Evolutionary conservation across 148 eudicot genomes (phyloP), one percentile per base, ranked within the genome.

Genomic region (Salicornia ramosissima): DNA sequence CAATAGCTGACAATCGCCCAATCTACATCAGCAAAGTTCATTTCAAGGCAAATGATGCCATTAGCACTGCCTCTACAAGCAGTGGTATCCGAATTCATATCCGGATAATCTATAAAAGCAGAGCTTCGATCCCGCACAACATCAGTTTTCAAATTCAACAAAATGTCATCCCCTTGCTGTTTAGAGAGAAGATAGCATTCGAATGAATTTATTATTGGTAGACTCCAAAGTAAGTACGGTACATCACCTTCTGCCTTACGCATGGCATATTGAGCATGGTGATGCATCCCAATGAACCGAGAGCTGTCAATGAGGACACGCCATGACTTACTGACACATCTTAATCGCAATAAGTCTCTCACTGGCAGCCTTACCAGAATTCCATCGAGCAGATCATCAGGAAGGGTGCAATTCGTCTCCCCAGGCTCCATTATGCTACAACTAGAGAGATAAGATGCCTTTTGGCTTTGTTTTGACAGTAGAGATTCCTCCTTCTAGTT

Each of bases 311-410:
- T 67, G 13, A 49, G 33, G 8, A 18, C 18, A 50, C 43, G 33
- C 70, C 43, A 67, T 30, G 70, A 49, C 52, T 67, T 49, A 50
- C 70, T 16, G 2, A 49, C 70, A 49, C 70, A 30, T 67, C 57
- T 29, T 1, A 50, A 30, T 67, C 55, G 57, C 18, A 50, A 31
- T 19, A 67, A 30, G 39, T 33, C 2, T 50, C 58, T 67, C 45
- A 67, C 70, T 15, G 5, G 21, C 52, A 64, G 53, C 53, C 34
- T 24, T 19, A 24, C 24, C 24, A 64, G 29, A 14, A 45, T 64
- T 24, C 15, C 53, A 11, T 43, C 34, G 1, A 40, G 4, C 6
- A 64, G 8, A 22, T 64, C 68, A 24, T 45, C 52, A 43, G 68
- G 33, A 45, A 64, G 25, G 63, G 46, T 50, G 54, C 24, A n/a